phyloP scores from a whole-genome alignment of 2,329 filamentous ascomycete species.

The Dendrostoma leiphaemia region DNA sequence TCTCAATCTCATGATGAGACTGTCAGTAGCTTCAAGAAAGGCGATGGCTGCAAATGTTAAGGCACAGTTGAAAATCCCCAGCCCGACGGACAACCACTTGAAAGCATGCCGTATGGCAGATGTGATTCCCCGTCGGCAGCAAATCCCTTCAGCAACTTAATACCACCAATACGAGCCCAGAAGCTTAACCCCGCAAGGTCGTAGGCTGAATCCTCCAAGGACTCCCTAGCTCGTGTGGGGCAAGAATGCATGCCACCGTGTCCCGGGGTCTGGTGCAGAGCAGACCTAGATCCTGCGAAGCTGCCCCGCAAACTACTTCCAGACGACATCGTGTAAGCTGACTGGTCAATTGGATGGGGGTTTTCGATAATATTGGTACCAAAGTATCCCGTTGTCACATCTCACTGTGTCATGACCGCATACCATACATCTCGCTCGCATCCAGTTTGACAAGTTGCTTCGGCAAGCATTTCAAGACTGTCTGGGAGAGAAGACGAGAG shows the following conservation, averaged over 20 bases:
- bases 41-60: no score
- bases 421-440: background rate
- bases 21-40: no score
- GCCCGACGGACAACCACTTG: no score
- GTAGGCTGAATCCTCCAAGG: background rate
- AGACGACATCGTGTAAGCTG: slow-evolving; percentile 1
- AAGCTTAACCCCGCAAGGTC: slow-evolving; percentile 11
- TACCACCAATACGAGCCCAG: slow-evolving; percentile 5
- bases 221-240: background rate
- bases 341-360: slow-evolving; percentile 4
- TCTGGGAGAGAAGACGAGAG: no score
- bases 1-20: no score
- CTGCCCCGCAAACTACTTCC: slow-evolving; percentile 1
- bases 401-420: background rate
- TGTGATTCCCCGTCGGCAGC: slow-evolving; percentile 4
- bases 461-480: no score
- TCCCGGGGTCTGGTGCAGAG: slow-evolving; percentile 8
- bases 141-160: background rate
- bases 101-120: no score
- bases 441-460: background rate
- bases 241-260: slow-evolving; percentile 1
- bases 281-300: background rate
- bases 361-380: background rate
- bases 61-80: no score
- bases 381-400: background rate